Evolutionary conservation across 2,329 filamentous ascomycete species (phyloP), one percentile per base, ranked within the genome.

Genomic region (Colletotrichum melonis): DNA sequence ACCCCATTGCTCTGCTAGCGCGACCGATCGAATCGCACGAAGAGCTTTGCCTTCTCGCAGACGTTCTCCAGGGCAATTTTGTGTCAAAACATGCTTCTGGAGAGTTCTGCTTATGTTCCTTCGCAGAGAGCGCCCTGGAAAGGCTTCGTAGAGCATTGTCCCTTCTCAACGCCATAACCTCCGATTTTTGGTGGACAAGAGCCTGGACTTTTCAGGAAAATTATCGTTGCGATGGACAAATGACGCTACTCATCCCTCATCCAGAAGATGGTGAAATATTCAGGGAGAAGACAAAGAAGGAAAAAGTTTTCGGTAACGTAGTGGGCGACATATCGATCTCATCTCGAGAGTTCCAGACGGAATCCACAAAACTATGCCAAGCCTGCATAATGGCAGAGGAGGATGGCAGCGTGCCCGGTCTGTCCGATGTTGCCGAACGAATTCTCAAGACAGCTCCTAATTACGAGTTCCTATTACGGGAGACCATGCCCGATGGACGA

Each of bases 131-230:
- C 5, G 12, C 35, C 19, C 59, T 16, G 4, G 14, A 14, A 1
- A 30, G 24, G 24, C 42, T 52, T 19, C 38, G 22, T 8, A 16
- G 12, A 12, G 63, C 63, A 14, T 2, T 63, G 22, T 6, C 28
- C 11, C 42, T 63, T 19, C 38, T 63, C 2, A 26, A 63, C 2
- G 11, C 60, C 42, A 52, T 63, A 8, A 52, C 42, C 12, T 26
- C 38, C 16, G 60, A 63, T 26, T 9, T 49, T 22, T 63, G 60
- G 60, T 63, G 60, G 60, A 63, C 38, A n/a, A 46, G 60, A 22
- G 60, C 60, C 5, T 63, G 42, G 60, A 63, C 60, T 16, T 63
- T 63, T 24, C 60, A 63, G 22, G 60, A 63, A 26, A 52, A 46
- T 4, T 63, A 63, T 26, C 60, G 60, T 12, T n/a, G 22, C 42